Conservation (phyloP, 2,329 filamentous ascomycete genomes). For the Cephalotrichum gorgonifer region DNA sequence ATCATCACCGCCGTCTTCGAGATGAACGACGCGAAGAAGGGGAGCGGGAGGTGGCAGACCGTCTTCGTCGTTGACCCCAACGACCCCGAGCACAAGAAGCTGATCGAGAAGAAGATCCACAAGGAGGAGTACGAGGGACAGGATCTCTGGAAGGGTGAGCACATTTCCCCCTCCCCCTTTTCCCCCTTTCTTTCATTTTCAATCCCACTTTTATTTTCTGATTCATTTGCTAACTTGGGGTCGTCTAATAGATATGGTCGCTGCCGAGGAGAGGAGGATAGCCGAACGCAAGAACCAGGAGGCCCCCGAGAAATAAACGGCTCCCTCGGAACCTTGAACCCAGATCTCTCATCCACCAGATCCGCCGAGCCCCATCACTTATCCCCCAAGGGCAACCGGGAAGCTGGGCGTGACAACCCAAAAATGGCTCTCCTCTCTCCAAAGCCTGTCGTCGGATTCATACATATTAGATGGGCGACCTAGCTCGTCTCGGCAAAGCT, state of each 20-base stretch:
- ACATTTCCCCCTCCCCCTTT: too few species aligned
- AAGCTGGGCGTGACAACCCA: too few species aligned
- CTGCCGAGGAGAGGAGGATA: constrained; percentile 59
- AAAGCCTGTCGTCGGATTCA: background rate
- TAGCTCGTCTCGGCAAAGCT: too few species aligned
- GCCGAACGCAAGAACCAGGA: constrained; percentile 24
- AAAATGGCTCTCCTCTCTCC: too few species aligned
- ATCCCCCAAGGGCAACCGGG: too few species aligned
- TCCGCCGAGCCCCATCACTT: too few species aligned
- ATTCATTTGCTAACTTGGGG: constrained; percentile 9
- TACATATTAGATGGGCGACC: background rate
- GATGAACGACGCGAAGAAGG: constrained; percentile 63
- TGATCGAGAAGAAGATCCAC: constrained; percentile 80
- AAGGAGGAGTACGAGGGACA: constrained; percentile 81
- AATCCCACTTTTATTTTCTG: background rate
- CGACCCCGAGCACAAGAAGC: constrained; percentile 70
- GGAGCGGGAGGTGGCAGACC: constrained; percentile 73
- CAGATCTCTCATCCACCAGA: too few species aligned
- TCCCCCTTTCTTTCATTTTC: background rate
- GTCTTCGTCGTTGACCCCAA: constrained; percentile 70
- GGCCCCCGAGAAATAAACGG: background rate
- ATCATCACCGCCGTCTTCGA: constrained; percentile 77
- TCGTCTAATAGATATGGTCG: constrained; percentile 61
- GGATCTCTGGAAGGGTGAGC: constrained; percentile 81
- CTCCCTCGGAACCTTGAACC: too few species aligned